These are phyloP conservation scores for Candida tropicalis DNA, from an alignment of 1,139 yeast genomes.

Conservation along the genomic window DNA sequence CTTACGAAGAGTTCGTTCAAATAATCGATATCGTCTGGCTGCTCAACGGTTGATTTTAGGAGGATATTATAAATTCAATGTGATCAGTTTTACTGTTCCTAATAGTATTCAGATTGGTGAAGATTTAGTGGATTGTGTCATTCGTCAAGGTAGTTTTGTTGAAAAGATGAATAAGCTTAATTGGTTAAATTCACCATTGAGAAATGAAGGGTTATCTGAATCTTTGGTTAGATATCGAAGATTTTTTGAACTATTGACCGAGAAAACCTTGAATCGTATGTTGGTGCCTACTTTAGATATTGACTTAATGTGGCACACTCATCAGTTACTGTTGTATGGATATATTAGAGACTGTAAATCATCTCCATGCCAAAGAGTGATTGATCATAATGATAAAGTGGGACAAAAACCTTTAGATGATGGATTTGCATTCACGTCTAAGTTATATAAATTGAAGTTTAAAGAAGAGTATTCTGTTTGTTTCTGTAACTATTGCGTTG, in stretches of 20 bases:
- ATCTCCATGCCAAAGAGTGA: slow-evolving; percentile 12
- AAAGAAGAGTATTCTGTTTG: slow-evolving; percentile 19
- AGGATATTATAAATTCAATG: slow-evolving; percentile 17
- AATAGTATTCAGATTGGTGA: slow-evolving; percentile 23
- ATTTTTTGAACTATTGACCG: slow-evolving; percentile 25
- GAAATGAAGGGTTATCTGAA: slow-evolving; percentile 22
- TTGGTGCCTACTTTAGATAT: slow-evolving; percentile 43
- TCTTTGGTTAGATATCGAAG: slow-evolving; percentile 27
- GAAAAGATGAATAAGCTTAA: slow-evolving; percentile 31
- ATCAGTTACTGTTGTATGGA: slow-evolving; percentile 29
- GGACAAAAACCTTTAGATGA: slow-evolving; percentile 14
- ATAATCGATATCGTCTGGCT: no score
- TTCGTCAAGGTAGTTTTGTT: slow-evolving; percentile 35
- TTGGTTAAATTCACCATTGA: slow-evolving; percentile 29
- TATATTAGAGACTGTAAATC: slow-evolving; percentile 26
- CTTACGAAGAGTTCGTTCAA: background rate
- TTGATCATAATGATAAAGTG: slow-evolving; percentile 21
- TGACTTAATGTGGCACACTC: slow-evolving; percentile 45
- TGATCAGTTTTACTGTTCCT: slow-evolving; percentile 22
- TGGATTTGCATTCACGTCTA: slow-evolving; percentile 19
- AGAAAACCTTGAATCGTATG: slow-evolving; percentile 11
- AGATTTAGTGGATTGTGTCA: slow-evolving; percentile 35
- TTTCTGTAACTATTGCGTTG: slow-evolving; percentile 20
- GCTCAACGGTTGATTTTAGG: no score
- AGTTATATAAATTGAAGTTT: slow-evolving; percentile 14